These are phyloP conservation scores for Hylodesmum podocarpum DNA, from an alignment of 306 rosid species.

Conservation along the genomic window DNA sequence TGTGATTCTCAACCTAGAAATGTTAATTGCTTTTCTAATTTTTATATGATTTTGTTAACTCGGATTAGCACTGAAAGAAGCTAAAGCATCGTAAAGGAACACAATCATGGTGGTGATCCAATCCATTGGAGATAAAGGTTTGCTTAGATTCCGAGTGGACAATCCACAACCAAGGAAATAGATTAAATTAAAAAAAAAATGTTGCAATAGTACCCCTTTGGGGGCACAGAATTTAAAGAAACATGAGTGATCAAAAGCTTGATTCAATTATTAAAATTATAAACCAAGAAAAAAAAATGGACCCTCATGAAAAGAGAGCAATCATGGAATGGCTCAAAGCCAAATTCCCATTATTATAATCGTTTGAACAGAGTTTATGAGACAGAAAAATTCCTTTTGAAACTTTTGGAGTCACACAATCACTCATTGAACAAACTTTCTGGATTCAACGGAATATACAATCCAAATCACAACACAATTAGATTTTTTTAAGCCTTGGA, in stretches of 20 bases:
- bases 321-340: slow-evolving; percentile 16
- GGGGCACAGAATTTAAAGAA: background rate
- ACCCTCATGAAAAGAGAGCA: background rate
- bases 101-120: slow-evolving; percentile 34
- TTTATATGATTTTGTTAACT: slow-evolving; percentile 28
- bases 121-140: slow-evolving; percentile 28
- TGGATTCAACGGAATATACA: background rate
- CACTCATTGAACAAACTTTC: slow-evolving; percentile 24
- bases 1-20: slow-evolving; percentile 28
- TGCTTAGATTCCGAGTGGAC: slow-evolving; percentile 46
- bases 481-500: background rate
- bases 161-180: slow-evolving; percentile 40
- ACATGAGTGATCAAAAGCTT: slow-evolving; percentile 17
- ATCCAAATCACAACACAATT: background rate
- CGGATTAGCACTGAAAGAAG: slow-evolving; percentile 42
- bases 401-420: slow-evolving; percentile 38
- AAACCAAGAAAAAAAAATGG: background rate
- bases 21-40: slow-evolving; percentile 9
- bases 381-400: slow-evolving; percentile 31
- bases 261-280: slow-evolving; percentile 10
- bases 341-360: slow-evolving; percentile 11
- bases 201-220: slow-evolving; percentile 32
- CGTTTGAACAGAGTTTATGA: slow-evolving; percentile 23
- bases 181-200: slow-evolving; percentile 1
- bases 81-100: slow-evolving; percentile 28